Conservation (phyloP, 805 yeast genomes). For the Hanseniaspora pseudoguilliermondii region DNA sequence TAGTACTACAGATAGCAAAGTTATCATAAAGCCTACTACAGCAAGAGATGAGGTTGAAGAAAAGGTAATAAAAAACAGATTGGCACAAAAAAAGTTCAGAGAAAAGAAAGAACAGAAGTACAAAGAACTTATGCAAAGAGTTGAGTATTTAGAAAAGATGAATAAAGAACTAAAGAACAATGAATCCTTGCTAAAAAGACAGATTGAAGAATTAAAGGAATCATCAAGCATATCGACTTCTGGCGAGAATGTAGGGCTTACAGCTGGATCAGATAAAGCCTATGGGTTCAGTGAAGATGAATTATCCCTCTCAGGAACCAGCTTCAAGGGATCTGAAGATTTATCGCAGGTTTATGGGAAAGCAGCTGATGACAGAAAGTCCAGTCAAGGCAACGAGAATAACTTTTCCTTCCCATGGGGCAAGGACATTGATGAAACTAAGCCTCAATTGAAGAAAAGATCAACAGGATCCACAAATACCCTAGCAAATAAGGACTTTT, state of each 20-base stretch:
- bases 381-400: background rate
- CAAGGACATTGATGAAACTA: conserved; percentile 1
- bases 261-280: background rate
- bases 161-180: conserved; percentile 58
- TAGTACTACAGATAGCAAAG: background rate
- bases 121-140: conserved; percentile 74
- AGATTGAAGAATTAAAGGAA: conserved; percentile 49
- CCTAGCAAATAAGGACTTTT: background rate
- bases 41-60: conserved; percentile 4
- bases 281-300: background rate
- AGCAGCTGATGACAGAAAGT: background rate
- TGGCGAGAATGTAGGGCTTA: background rate
- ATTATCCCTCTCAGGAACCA: background rate
- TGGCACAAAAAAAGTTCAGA: conserved; percentile 95
- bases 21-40: background rate
- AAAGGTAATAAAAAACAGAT: conserved; percentile 56
- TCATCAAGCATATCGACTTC: too few relatives aligned
- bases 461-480: background rate
- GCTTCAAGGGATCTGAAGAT: conserved; percentile 1
- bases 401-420: conserved; percentile 5
- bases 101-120: conserved; percentile 84
- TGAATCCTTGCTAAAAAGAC: conserved; percentile 58
- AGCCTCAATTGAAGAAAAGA: background rate
- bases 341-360: background rate
- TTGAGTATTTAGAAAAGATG: conserved; percentile 56